Evolutionary conservation across 495 filamentous ascomycete genomes (phyloP).

Genomic region (Hypoxylon trugodes): DNA sequence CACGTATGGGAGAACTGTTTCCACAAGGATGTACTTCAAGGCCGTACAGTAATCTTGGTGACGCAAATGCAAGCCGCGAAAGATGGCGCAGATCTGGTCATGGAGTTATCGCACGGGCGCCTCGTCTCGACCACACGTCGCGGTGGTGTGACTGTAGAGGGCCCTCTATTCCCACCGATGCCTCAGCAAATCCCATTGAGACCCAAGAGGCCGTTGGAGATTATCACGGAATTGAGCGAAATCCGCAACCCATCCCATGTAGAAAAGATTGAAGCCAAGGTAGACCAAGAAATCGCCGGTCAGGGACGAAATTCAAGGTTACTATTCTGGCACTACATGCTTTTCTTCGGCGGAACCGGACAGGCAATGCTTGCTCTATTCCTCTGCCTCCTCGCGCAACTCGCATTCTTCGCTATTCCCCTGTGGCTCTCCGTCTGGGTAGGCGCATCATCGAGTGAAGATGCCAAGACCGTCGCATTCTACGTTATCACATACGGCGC

Average conservation of each 20-base stretch:
- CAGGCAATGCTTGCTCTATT: constrained; percentile 15
- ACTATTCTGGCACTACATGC: constrained; percentile 14
- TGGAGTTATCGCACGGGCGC: constrained; percentile 72
- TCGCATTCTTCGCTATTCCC: constrained; percentile 24
- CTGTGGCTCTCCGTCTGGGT: constrained; percentile 36
- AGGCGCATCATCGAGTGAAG: constrained; percentile 63
- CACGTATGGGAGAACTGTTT: constrained; percentile 84
- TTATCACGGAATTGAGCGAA: too few relatives aligned
- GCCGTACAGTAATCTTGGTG: constrained; percentile 81
- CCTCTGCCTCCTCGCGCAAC: constrained; percentile 48
- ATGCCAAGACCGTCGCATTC: constrained; percentile 79
- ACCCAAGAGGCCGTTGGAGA: too few relatives aligned
- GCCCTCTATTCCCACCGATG: too few relatives aligned
- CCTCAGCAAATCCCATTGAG: too few relatives aligned
- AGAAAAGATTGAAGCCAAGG: constrained; percentile 48
- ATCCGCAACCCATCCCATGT: too few relatives aligned
- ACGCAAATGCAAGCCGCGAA: constrained; percentile 80
- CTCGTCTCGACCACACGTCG: too few relatives aligned
- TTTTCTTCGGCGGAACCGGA: constrained; percentile 18
- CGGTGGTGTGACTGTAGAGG: too few relatives aligned
- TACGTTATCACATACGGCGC: constrained; percentile 69
- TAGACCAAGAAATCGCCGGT: background rate
- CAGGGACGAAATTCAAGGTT: background rate
- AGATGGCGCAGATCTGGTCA: constrained; percentile 69
- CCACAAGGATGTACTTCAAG: constrained; percentile 76